Conservation (phyloP, 2,329 filamentous ascomycete species). For the Stachybotrys elegans region DNA sequence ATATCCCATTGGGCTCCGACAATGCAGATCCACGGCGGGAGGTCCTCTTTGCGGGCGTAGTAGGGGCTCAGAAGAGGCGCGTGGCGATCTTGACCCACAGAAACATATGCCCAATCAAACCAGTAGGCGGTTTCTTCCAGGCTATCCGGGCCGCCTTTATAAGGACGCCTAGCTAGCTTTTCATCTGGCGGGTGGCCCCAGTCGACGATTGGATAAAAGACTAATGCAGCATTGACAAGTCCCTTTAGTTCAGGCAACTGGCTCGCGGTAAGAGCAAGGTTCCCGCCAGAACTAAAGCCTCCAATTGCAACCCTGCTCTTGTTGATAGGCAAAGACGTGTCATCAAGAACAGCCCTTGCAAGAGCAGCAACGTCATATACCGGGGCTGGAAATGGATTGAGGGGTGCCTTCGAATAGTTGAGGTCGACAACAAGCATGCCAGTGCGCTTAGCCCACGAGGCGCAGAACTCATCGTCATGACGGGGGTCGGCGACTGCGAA, state of each 20-base stretch:
- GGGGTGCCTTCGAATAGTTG: conserved; percentile 43
- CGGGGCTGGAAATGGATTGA: conserved; percentile 36
- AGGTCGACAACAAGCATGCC: conserved; percentile 40
- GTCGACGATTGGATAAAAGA: conserved; percentile 2
- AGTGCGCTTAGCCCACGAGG: conserved; percentile 32
- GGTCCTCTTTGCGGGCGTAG: conserved; percentile 20
- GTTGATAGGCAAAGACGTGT: conserved; percentile 41
- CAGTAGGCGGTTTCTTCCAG: background rate
- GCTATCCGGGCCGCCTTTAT: conserved; percentile 1
- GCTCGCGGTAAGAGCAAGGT: conserved; percentile 35
- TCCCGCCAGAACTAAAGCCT: conserved; percentile 49
- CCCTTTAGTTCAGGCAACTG: conserved; percentile 30
- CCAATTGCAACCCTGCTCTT: conserved; percentile 31
- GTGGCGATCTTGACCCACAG: conserved; percentile 20
- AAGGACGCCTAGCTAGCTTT: conserved; percentile 2
- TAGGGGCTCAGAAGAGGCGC: conserved; percentile 28
- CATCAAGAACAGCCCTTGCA: conserved; percentile 33
- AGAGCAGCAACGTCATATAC: conserved; percentile 41
- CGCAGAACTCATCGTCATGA: conserved; percentile 43
- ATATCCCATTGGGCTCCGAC: conserved; percentile 33
- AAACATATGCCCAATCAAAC: conserved; percentile 19
- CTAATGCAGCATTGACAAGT: conserved; percentile 1
- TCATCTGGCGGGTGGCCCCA: background rate
- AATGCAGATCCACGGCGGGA: conserved; percentile 31
- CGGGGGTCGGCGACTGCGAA: conserved; percentile 37